Percentiles rank a stretch among this genome's conserved stretches.
These are phyloP conservation scores for Penicillium paneum DNA, from an alignment of 2,329 filamentous ascomycete species.

Conservation along the genomic window DNA sequence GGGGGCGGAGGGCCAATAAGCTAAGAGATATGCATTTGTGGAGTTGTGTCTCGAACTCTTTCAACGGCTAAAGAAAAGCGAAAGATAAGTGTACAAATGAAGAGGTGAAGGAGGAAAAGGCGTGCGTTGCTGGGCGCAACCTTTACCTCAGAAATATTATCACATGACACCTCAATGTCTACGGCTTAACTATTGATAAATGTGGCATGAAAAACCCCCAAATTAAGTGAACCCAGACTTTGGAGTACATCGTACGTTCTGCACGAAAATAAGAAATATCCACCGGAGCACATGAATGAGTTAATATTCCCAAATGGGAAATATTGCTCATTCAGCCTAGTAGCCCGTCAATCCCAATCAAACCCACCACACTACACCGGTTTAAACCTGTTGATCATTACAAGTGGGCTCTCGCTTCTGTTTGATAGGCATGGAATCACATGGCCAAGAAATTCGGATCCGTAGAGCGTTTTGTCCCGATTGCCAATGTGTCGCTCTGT, in stretches of 20 bases:
- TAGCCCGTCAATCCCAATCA: conserved; percentile 19
- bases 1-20: conserved; percentile 16
- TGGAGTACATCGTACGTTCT: background rate
- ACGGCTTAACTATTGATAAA: background rate
- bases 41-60: conserved; percentile 5
- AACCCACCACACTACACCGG: conserved; percentile 5
- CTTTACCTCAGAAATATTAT: background rate
- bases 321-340: background rate
- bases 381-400: conserved; percentile 21
- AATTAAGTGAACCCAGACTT: background rate
- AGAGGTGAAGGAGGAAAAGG: background rate
- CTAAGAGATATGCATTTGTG: conserved; percentile 6
- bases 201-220: background rate
- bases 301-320: background rate
- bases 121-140: background rate
- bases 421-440: background rate
- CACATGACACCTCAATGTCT: background rate
- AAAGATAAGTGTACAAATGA: background rate
- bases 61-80: background rate
- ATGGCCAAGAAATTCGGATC: background rate
- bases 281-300: background rate
- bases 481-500: background rate
- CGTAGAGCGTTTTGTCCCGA: background rate
- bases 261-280: background rate
- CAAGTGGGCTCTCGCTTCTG: background rate